These are phyloP conservation scores for Candida ortonii DNA, from an alignment of 805 yeast species.

Conservation along the genomic window DNA sequence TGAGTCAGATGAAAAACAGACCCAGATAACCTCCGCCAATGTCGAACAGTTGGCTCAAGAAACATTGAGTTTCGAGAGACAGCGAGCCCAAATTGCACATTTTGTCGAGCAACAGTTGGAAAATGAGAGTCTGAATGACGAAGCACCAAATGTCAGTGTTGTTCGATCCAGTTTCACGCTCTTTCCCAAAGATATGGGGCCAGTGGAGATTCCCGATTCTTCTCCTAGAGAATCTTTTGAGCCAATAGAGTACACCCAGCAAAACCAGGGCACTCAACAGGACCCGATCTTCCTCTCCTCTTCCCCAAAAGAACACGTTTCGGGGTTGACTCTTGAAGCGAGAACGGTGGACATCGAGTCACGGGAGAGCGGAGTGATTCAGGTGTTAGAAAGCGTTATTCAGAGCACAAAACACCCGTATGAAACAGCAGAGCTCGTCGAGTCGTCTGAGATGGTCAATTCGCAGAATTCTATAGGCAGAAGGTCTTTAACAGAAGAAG, in stretches of 20 bases:
- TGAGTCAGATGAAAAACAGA: constrained; percentile 12
- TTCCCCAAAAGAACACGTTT: too few species aligned
- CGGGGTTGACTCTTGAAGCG: not conserved
- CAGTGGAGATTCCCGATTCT: constrained; percentile 1
- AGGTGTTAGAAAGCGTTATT: constrained; percentile 21
- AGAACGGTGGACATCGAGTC: constrained; percentile 1
- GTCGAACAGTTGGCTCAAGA: constrained; percentile 3
- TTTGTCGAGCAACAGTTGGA: not conserved
- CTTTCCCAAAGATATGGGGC: constrained; percentile 8
- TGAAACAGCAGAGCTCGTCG: too few species aligned
- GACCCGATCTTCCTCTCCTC: constrained; percentile 18
- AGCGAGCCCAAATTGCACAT: constrained; percentile 1
- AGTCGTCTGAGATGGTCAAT: too few species aligned
- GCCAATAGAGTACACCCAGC: constrained; percentile 1
- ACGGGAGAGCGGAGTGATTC: constrained; percentile 16
- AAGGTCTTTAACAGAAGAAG: too few species aligned
- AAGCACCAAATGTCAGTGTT: not conserved
- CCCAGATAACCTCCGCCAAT: constrained; percentile 9
- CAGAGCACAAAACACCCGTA: too few species aligned
- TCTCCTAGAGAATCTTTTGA: not conserved
- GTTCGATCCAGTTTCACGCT: constrained; percentile 12
- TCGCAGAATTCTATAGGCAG: too few species aligned
- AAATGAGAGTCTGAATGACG: constrained; percentile 4
- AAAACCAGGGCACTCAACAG: constrained; percentile 14
- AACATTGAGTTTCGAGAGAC: constrained; percentile 1